Evolutionary conservation across 164 flowering plant genomes (phyloP).

Genomic region (Litsea cubeba): DNA sequence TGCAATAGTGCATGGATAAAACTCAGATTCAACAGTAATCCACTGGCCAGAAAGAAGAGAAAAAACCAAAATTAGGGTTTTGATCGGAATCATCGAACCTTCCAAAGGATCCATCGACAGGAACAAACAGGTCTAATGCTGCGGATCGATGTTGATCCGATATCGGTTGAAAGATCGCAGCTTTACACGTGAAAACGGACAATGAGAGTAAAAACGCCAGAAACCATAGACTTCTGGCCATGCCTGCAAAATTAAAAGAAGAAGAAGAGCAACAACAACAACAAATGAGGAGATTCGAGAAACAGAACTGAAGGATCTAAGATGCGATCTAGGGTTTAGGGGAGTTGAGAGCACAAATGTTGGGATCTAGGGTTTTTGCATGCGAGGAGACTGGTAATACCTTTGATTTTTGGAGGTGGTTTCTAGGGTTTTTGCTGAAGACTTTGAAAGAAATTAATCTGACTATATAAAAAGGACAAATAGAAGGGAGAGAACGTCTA

Average conservation of each 20-base stretch:
- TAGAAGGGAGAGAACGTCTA: too few species aligned
- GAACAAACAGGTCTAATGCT: constrained; percentile 53
- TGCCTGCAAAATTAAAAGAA: constrained; percentile 30
- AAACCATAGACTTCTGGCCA: constrained; percentile 51
- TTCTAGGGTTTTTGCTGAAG: not conserved
- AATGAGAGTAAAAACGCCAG: constrained; percentile 40
- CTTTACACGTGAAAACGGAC: constrained; percentile 30
- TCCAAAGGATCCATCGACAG: constrained; percentile 55
- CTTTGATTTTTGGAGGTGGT: not conserved
- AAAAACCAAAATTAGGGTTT: constrained; percentile 2
- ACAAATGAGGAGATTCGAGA: not conserved
- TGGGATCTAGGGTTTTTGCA: not conserved
- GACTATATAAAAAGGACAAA: too few species aligned
- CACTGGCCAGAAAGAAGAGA: too few species aligned
- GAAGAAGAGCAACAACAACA: not conserved
- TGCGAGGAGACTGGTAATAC: not conserved
- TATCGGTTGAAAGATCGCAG: constrained; percentile 59
- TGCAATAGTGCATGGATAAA: too few species aligned
- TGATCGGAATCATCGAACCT: constrained; percentile 36
- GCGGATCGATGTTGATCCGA: constrained; percentile 79
- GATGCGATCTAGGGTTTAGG: not conserved
- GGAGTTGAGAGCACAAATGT: not conserved
- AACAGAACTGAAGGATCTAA: not conserved
- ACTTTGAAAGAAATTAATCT: not conserved
- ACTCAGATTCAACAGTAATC: too few species aligned